Base-by-base conservation (phyloP, 2,329 filamentous ascomycete genomes). In the Ophiostoma ips region DNA sequence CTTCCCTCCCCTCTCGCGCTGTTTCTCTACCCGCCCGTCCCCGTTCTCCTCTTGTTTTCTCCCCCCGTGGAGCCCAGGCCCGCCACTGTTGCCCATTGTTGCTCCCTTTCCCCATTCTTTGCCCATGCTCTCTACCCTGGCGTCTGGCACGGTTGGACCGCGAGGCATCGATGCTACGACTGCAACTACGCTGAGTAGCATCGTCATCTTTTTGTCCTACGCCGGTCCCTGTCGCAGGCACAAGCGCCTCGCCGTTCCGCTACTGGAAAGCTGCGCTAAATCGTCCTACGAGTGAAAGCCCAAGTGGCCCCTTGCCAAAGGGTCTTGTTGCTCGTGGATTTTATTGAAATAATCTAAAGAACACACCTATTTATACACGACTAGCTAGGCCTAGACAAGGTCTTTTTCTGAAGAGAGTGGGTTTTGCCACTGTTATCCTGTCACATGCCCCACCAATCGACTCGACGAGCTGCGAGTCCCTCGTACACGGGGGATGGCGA, bases 391-490 rank as follows among this genome's bases (percentile, higher is more conserved):
- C 53, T 56, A 51, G 52, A 52, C 53, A 55, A 50, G 52, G 52
- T 54, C 51, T 50, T 49, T 51, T 40, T n/a, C n/a, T n/a, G 38
- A 49, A 52, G 47, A 51, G 52, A 53, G 53, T 56, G 53, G 55
- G 49, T 55, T 54, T 56, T 37, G 55, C 55, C 55, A 56, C 55
- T 56, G 34, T n/a, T 48, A 33, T 49, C 50, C 48, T 50, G 53
- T 55, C 55, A 56, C 53, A 53, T 55, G 53, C 55, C 55, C 55
- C 55, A 56, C 53, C 50, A 52, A 48, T 52, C 50, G 51, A 48
- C 47, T 38, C 36, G 41, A 49, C 36, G 33, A 46, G 18, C n/a
- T n/a, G n/a, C n/a, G n/a, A n/a, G n/a, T n/a, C n/a, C n/a, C n/a
- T n/a, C n/a, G 36, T 19, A 30, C 21, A 21, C 43, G 43, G 43